Evolutionary conservation across 345 rosid genomes (phyloP).

Genomic region (Abelmoschus esculentus): DNA sequence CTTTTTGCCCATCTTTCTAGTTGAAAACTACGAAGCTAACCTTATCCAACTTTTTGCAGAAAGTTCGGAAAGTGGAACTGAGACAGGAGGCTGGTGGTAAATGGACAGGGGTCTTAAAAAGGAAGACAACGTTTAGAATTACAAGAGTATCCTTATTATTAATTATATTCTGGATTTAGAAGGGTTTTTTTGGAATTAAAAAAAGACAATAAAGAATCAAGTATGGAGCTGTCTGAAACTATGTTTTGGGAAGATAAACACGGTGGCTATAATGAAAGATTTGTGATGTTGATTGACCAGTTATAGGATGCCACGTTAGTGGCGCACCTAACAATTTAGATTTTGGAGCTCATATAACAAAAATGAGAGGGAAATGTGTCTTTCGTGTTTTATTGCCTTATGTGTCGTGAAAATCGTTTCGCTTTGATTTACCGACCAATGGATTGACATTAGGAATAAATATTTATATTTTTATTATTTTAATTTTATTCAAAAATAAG

Average conservation of each 20-base stretch:
- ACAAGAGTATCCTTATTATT: not conserved
- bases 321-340: no score
- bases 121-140: not conserved
- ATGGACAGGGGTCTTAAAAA: not conserved
- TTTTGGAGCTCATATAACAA: no score
- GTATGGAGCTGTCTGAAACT: not conserved
- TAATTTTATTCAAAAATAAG: no score
- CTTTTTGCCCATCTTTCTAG: constrained; percentile 33
- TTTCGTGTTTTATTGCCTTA: no score
- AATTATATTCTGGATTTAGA: not conserved
- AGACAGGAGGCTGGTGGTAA: not conserved
- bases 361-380: no score
- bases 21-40: not conserved
- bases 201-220: not conserved
- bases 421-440: no score
- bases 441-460: no score
- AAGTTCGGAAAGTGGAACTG: not conserved
- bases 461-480: no score
- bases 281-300: not conserved
- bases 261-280: not conserved
- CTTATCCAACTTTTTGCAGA: not conserved
- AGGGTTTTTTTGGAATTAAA: not conserved
- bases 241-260: not conserved
- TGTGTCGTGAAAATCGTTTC: no score
- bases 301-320: no score